Conservation (phyloP, 139 green algal genomes). For the Ulvella scutata region DNA sequence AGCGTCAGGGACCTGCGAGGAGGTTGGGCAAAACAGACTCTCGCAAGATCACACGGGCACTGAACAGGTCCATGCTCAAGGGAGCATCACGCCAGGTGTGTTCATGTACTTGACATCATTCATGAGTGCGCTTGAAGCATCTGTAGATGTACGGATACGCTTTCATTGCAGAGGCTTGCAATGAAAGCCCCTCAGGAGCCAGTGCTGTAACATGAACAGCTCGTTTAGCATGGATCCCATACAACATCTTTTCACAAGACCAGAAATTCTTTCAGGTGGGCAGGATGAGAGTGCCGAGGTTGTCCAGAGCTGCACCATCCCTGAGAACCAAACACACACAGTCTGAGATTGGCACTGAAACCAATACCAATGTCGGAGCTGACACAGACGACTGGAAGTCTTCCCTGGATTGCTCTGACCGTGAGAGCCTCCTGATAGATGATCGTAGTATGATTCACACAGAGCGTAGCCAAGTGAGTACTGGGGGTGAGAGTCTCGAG, state of each 20-base stretch:
- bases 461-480: background rate
- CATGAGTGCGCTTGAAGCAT: too few relatives aligned
- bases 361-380: background rate
- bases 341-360: background rate
- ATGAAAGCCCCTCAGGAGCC: too few relatives aligned
- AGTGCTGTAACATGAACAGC: too few relatives aligned
- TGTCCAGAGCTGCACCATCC: background rate
- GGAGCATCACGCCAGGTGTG: slow-evolving; percentile 2
- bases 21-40: background rate
- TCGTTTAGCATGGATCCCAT: too few relatives aligned
- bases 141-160: too few relatives aligned
- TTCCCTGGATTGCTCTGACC: slow-evolving; percentile 2
- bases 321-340: too few relatives aligned
- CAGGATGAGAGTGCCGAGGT: background rate
- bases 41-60: background rate
- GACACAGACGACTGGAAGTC: background rate
- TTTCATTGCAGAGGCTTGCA: too few relatives aligned
- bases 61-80: background rate
- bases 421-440: slow-evolving; percentile 1
- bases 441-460: background rate
- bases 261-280: background rate
- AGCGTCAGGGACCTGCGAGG: background rate
- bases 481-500: background rate
- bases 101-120: too few relatives aligned
- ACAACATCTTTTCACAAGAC: too few relatives aligned